Base-by-base conservation (phyloP, 2,329 filamentous ascomycete genomes). In the Colletotrichum trifolii region DNA sequence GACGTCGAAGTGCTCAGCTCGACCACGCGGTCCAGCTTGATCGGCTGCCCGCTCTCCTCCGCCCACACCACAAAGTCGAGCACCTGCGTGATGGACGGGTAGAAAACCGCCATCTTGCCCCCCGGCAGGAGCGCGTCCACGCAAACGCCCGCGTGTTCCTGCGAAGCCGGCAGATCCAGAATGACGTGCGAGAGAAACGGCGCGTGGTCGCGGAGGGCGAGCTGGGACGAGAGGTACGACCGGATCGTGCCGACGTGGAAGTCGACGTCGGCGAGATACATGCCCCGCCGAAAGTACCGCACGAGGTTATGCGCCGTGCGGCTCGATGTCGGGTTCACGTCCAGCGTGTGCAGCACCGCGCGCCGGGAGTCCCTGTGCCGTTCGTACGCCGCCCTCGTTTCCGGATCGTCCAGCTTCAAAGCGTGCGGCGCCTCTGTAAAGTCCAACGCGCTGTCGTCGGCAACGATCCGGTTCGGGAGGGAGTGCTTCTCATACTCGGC, bases 71-170 rank as follows among this genome's bases (percentile, higher is more conserved):
- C 79, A 64, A 89, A 91, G 6, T 88, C 84, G 45, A 84, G 87
- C 60, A 95, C 90, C 75, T 95, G 92, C 9, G 91, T 94, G 64
- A 96, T 88, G 70, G 88, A 92, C 0, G 92, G 92, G 68, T 88
- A 89, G 78, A 94, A 96, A 1, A 93, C 82, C 12, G 91, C 81
- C 38, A 95, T 79, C 8, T 86, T 79, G 0, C 89, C 91, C 71
- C 91, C 86, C 2, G 85, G 82, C 43, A 85, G 85, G 57, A 96
- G 76, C 12, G 88, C 86, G n/a, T 81, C 73, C 6, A 84, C 78
- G 25, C 89, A 79, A 34, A 79, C 78, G 2, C 77, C 76, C 2
- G 78, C 76, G 36, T 78, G 72, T 10, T 78, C 76, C 56, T 92
- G 81, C 2, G 89, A 84, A 36, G 82, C 83, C 0, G 92, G 91